Evolutionary conservation across 495 filamentous ascomycete genomes (phyloP), one percentile per base, ranked within the genome.

Genomic region (Podospora fimiseda): DNA sequence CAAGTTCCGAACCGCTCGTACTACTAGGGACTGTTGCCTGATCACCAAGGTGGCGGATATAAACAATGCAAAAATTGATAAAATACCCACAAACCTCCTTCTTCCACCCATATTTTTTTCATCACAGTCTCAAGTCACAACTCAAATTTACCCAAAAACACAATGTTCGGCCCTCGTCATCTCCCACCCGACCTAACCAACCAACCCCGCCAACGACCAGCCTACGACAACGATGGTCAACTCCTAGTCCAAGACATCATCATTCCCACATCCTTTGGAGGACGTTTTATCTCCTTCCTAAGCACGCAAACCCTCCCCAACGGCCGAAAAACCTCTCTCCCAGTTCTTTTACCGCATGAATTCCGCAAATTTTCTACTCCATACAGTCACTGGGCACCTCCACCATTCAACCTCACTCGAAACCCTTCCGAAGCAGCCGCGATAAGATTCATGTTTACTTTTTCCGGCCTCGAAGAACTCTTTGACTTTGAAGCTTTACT

Each of bases 351-450:
- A 5, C 27, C 5, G 27, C 5, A 33, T 11, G 27, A 33, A 33
- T 6, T 33, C 5, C 27, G 27, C 27, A 33, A 33, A 33, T 42
- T 60, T 43, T 20, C 18, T n/a, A 37, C n/a, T 16, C 46, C 53
- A 9, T 56, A 53, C 53, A 53, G 41, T 16, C 21, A 56, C 13
- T 60, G 58, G 58, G 58, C 58, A 6, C 58, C 58, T 3, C 21
- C 53, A 23, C 58, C 58, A 13, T 60, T 38, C 53, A 60, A 60
- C 58, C 41, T 41, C 36, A 47, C 18, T 52, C 7, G 7, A 15
- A 46, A 56, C 3, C 30, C 27, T 33, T 2, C 20, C 44, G 58
- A 60, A 9, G 9, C 39, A 8, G 50, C 45, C 0, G 7, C 36
- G 11, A 50, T 18, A 50, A 49, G 37, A 9, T 51, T 60, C 45